Percentiles rank a stretch among this genome's conserved stretches.
Evolutionary conservation across 805 yeast species (phyloP).

Genomic region (Kuraishia floccosa): DNA sequence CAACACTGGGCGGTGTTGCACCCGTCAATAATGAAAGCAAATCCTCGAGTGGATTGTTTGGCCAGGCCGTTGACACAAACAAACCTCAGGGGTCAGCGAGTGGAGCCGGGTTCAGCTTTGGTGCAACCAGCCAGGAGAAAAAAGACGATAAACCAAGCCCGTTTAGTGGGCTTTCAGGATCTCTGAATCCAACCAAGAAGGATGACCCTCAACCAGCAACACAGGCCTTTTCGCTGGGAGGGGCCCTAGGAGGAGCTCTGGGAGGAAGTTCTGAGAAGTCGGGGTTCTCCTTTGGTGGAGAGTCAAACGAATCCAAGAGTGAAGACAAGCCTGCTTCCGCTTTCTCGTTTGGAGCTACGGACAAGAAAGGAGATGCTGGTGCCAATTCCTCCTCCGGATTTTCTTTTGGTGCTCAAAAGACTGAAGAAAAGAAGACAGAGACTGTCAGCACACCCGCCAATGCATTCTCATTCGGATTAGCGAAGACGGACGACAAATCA

Average conservation of each 20-base stretch:
- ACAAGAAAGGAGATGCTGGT: not conserved
- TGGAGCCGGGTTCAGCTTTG: not conserved
- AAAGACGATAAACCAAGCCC: constrained; percentile 3
- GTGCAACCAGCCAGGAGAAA: not conserved
- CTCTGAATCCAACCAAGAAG: no score
- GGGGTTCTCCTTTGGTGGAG: no score
- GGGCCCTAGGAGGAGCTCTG: no score
- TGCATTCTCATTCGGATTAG: constrained; percentile 3
- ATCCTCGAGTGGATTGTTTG: constrained; percentile 3
- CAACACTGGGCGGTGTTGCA: no score
- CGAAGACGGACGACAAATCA: constrained; percentile 4
- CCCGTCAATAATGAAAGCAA: no score
- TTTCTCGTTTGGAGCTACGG: constrained; percentile 1
- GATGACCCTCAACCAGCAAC: no score
- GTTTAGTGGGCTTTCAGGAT: constrained; percentile 5
- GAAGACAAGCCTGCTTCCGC: constrained; percentile 2
- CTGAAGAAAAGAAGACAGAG: constrained; percentile 3
- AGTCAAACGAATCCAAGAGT: no score
- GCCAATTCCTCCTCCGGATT: constrained; percentile 3
- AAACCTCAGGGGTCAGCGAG: no score
- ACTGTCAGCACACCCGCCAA: constrained; percentile 1
- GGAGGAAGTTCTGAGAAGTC: no score
- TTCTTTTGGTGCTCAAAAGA: constrained; percentile 5
- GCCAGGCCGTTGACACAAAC: no score
- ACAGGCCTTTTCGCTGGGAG: no score